Evolutionary conservation across 805 yeast genomes (phyloP).

Genomic region (Lipomyces spencermartinsiae): DNA sequence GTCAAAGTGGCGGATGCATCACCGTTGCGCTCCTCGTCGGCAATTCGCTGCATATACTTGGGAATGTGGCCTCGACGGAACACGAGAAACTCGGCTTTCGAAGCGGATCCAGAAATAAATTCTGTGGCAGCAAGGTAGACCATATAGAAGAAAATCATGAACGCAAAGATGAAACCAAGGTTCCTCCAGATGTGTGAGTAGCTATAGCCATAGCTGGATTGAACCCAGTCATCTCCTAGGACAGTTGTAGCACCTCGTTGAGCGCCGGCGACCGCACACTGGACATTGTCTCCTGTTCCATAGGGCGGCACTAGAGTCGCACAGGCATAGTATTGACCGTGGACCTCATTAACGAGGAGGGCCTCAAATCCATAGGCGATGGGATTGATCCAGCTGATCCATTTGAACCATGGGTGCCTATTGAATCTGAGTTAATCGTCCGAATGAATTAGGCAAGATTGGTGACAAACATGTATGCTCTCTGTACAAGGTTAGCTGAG

Average conservation of each 20-base stretch:
- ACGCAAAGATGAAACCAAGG: conserved; percentile 40
- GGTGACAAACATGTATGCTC: conserved; percentile 6
- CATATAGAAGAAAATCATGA: conserved; percentile 57
- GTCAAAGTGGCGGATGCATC: neutral
- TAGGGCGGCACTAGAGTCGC: conserved; percentile 49
- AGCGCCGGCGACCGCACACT: conserved; percentile 66
- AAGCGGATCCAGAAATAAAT: conserved; percentile 10
- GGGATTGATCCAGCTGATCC: conserved; percentile 57
- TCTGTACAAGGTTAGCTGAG: conserved; percentile 7
- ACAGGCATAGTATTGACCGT: conserved; percentile 50
- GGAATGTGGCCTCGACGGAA: conserved; percentile 12
- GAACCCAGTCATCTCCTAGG: conserved; percentile 58
- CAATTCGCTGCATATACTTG: neutral
- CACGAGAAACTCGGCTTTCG: conserved; percentile 10
- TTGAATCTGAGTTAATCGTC: neutral
- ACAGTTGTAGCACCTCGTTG: conserved; percentile 58
- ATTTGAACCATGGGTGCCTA: conserved; percentile 51
- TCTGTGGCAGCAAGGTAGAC: conserved; percentile 45
- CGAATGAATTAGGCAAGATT: neutral
- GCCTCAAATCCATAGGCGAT: conserved; percentile 54
- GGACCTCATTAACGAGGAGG: conserved; percentile 55
- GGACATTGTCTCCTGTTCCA: conserved; percentile 49
- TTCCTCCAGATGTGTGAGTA: conserved; percentile 62
- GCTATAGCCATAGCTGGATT: conserved; percentile 52
- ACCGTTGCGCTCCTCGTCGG: neutral